phyloP scores from a whole-genome alignment of 2,329 filamentous ascomycete genomes.

The Diplocarpon mali region DNA sequence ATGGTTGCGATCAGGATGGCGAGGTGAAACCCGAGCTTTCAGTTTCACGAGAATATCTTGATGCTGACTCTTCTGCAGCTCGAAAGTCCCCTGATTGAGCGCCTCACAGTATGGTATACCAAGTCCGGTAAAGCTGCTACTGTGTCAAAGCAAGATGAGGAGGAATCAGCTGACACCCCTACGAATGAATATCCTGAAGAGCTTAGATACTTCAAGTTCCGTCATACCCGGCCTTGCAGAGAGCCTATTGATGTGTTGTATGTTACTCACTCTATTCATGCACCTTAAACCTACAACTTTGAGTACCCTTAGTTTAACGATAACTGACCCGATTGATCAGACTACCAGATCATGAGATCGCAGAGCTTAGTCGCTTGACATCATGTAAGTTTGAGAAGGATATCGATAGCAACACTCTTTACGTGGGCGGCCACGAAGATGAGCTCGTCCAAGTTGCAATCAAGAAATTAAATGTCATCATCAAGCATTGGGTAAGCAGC shows the following conservation, averaged over 20 bases:
- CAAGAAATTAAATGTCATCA: constrained; percentile 20
- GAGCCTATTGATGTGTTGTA: background rate
- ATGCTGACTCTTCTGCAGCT: constrained; percentile 7
- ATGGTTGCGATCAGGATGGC: constrained; percentile 3
- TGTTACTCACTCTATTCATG: background rate
- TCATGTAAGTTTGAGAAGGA: constrained; percentile 15
- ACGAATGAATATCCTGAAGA: constrained; percentile 5
- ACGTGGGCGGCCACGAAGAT: constrained; percentile 11
- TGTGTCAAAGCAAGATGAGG: background rate
- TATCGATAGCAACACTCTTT: constrained; percentile 11
- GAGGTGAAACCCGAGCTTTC: background rate
- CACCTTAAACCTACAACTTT: no score
- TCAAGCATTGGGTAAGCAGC: constrained; percentile 18
- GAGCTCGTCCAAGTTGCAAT: constrained; percentile 11
- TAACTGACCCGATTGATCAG: constrained; percentile 4
- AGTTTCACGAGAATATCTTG: background rate
- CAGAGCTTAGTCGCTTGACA: constrained; percentile 13
- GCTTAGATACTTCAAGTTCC: constrained; percentile 8
- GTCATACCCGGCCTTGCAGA: constrained; percentile 6
- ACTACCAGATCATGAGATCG: constrained; percentile 6
- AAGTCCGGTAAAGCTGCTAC: background rate
- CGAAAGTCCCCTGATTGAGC: constrained; percentile 14
- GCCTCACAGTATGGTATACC: constrained; percentile 10
- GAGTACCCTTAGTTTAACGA: no score
- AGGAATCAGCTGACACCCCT: background rate